Base-by-base conservation (phyloP, 2,329 filamentous ascomycete species). In the Aureobasidium leucospermi region DNA sequence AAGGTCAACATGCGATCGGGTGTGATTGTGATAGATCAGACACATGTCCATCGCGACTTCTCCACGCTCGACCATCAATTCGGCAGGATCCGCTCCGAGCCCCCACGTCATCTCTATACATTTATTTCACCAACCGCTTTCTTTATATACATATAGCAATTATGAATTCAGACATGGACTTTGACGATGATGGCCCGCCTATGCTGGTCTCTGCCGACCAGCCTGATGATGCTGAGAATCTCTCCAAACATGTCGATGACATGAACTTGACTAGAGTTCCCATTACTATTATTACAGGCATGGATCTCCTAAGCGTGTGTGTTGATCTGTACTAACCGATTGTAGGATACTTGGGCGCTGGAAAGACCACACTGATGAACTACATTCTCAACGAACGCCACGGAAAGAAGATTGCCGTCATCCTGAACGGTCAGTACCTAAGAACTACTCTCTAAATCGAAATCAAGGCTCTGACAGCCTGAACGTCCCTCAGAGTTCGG, bases 401-500 rank as follows among this genome's bases (percentile, higher is more conserved):
- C 80, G 93, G 93, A 72, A 97, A 97, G 80, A 96, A 91, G 69
- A 94, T 99, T 72, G 94, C 94, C 10, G 94, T 99, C 13, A 97
- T 99, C 60, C 84, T 99, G 78, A 99, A 99, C 73, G 91, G 90
- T 75, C 68, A 70, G 72, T 32, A 19, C 13, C 16, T 3, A 28
- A 7, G 11, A 0, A 8, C 16, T 60, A 29, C 19, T 29, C 31
- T 13, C 19, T 31, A 16, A 29, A 16, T 23, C 16, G 28, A 4
- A 38, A n/a, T 19, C 15, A 58, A 61, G 32, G 10, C 28, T 38
- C 49, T 62, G 49, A 63, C 52, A 56, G 57, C 9, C 43, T 47
- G 2, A 29, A 15, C 15, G 23, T 16, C 13, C 1, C 28, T 13
- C 60, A 72, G 72, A 75, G 62, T 74, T 75, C 59, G 73, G 72